phyloP scores from a whole-genome alignment of 1,284 basidiomycete genomes.

The Cryptococcus wingfieldii region DNA sequence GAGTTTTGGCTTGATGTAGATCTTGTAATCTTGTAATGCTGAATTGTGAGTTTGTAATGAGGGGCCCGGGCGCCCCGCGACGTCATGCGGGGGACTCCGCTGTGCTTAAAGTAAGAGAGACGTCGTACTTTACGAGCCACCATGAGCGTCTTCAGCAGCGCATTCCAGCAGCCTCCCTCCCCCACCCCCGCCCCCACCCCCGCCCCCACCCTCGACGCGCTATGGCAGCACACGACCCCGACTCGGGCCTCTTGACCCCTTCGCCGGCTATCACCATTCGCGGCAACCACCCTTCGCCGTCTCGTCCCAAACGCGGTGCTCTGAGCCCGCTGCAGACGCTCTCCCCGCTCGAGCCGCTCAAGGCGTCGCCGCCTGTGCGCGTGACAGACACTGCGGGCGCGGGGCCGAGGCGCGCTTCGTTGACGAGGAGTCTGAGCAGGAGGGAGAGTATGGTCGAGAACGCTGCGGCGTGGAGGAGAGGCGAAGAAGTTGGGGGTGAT shows the following conservation, averaged over 20 bases:
- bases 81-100: no score
- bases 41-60: no score
- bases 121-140: no score
- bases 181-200: neutral
- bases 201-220: conserved; percentile 1
- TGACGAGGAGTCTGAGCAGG: conserved; percentile 32
- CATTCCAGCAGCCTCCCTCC: neutral
- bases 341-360: conserved; percentile 33
- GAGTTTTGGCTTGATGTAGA: neutral
- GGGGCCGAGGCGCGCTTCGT: conserved; percentile 16
- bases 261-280: conserved; percentile 34
- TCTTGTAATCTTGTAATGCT: no score
- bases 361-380: conserved; percentile 5
- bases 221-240: conserved; percentile 49
- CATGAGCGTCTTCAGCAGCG: no score
- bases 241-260: conserved; percentile 56
- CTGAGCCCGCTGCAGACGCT: conserved; percentile 45
- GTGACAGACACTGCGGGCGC: conserved; percentile 1
- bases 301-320: conserved; percentile 30
- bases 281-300: conserved; percentile 55
- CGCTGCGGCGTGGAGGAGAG: conserved; percentile 23
- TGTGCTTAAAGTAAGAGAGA: no score
- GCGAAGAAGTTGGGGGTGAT: conserved; percentile 13
- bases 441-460: conserved; percentile 33
- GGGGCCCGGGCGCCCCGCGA: no score